phyloP scores from a whole-genome alignment of 257 asterid genomes.

The Mitragyna speciosa region DNA sequence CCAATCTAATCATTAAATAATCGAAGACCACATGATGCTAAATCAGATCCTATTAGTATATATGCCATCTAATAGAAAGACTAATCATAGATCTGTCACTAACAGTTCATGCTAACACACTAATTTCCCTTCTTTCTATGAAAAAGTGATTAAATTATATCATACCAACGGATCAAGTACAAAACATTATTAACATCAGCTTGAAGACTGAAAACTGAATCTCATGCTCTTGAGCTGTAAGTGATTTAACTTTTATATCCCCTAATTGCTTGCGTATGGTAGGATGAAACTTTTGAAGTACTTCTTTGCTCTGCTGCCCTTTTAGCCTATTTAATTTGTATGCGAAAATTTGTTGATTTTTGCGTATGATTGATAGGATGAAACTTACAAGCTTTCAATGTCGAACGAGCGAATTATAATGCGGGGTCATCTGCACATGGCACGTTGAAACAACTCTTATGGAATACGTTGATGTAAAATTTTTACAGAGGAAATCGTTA shows the following conservation, averaged over 20 bases:
- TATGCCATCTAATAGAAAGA: neutral
- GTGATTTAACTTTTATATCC: neutral
- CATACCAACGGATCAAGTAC: neutral
- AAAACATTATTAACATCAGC: neutral
- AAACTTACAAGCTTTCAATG: no score
- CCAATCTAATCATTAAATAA: constrained; percentile 19
- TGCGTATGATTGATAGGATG: no score
- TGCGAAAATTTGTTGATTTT: no score
- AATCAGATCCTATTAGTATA: neutral
- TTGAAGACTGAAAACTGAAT: neutral
- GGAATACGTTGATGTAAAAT: no score
- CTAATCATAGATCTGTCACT: constrained; percentile 21
- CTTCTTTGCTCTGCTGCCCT: no score
- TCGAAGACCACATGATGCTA: constrained; percentile 12
- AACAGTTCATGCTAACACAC: neutral
- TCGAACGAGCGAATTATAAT: no score
- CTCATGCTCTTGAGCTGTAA: neutral
- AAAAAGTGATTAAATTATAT: no score
- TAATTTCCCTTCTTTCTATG: neutral
- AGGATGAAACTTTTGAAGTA: no score
- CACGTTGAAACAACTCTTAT: no score
- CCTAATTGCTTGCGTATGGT: neutral
- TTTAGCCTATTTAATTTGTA: no score
- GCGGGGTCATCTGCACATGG: no score
- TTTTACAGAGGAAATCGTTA: no score